Conservation (phyloP, 78 protist species). For the Dictyostelium intermedium region DNA sequence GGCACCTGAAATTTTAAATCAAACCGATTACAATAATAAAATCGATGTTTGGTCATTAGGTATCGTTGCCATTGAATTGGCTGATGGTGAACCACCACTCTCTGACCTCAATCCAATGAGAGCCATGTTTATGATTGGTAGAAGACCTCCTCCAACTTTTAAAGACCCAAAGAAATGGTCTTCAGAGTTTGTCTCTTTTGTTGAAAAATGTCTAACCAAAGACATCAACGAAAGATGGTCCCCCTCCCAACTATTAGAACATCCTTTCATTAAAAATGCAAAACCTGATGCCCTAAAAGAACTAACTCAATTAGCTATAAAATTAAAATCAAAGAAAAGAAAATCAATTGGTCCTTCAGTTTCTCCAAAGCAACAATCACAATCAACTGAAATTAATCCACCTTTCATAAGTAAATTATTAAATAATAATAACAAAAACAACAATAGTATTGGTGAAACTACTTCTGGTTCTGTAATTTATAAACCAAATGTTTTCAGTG, state of each 20-base stretch:
- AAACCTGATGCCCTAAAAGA: conserved; percentile 62
- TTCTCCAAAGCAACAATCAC: background rate
- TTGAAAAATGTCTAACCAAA: conserved; percentile 58
- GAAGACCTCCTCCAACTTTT: conserved; percentile 75
- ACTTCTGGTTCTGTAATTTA: background rate
- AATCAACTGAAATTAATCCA: background rate
- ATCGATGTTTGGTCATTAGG: conserved; percentile 98
- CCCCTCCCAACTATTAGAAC: conserved; percentile 8
- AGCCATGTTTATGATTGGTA: conserved; percentile 73
- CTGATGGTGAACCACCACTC: conserved; percentile 77
- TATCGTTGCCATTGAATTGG: conserved; percentile 75
- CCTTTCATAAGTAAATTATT: background rate
- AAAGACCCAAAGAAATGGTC: conserved; percentile 68
- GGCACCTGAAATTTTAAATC: conserved; percentile 96
- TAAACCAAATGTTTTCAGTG: background rate
- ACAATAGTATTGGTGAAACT: background rate
- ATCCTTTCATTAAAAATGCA: conserved; percentile 66
- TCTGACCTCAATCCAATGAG: conserved; percentile 57
- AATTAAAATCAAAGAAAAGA: conserved; percentile 30
- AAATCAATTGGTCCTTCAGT: conserved; percentile 2
- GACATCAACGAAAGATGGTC: conserved; percentile 65
- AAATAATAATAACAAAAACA: background rate
- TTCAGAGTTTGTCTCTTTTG: conserved; percentile 18
- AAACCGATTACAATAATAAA: conserved; percentile 44
- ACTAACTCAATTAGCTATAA: background rate